phyloP scores from a whole-genome alignment of 768 basidiomycete genomes.

The Boletus barrowsii region DNA sequence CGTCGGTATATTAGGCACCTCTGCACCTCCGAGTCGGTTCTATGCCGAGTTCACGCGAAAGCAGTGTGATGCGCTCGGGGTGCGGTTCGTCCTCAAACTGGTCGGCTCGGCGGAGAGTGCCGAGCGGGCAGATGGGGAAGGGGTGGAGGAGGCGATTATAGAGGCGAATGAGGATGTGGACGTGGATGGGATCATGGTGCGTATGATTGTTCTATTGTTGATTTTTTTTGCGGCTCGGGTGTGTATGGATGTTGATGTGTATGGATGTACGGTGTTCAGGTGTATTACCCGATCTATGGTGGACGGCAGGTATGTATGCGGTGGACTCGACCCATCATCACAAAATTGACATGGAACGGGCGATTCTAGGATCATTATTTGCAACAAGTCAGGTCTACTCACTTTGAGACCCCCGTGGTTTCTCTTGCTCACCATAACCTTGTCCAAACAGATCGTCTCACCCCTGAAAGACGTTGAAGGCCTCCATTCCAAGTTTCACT shows the following conservation, averaged over 20 bases:
- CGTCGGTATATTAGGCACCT: slow-evolving; percentile 88
- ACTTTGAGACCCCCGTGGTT: not conserved
- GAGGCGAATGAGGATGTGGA: slow-evolving; percentile 86
- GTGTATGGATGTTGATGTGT: not conserved
- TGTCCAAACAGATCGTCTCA: slow-evolving; percentile 67
- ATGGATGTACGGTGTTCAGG: slow-evolving; percentile 40
- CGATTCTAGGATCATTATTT: slow-evolving; percentile 83
- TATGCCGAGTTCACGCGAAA: slow-evolving; percentile 91
- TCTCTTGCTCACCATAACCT: not conserved
- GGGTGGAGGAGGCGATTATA: slow-evolving; percentile 93
- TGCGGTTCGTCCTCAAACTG: slow-evolving; percentile 77
- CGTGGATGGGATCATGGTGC: slow-evolving; percentile 94
- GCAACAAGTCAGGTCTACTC: slow-evolving; percentile 63
- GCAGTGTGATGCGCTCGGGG: slow-evolving; percentile 85
- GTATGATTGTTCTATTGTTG: slow-evolving; percentile 11
- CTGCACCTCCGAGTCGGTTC: slow-evolving; percentile 70
- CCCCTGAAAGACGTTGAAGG: slow-evolving; percentile 98
- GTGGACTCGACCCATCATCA: slow-evolving; percentile 15
- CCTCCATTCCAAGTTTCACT: slow-evolving; percentile 92
- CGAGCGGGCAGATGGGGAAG: slow-evolving; percentile 67
- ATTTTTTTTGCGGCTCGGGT: slow-evolving; percentile 8
- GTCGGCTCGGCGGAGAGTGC: slow-evolving; percentile 47
- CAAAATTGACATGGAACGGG: not conserved
- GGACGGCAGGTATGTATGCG: slow-evolving; percentile 61
- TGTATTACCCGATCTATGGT: slow-evolving; percentile 97